Evolutionary conservation across 768 basidiomycete genomes (phyloP), one percentile per base, ranked within the genome.

Genomic region (Sarcodon aspratus): DNA sequence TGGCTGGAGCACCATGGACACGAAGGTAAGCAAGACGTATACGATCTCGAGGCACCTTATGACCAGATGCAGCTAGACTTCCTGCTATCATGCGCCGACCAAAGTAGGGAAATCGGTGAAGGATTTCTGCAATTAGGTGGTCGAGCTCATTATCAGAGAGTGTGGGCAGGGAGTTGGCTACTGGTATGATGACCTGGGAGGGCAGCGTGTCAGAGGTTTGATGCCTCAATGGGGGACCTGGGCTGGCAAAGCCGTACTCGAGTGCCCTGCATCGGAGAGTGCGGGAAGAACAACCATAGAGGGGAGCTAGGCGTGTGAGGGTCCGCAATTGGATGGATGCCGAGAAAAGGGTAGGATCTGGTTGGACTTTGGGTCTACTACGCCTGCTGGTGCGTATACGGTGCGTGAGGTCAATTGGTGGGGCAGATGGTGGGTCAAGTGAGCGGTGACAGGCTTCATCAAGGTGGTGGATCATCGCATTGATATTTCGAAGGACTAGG

Each of bases 281-380:
- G 7, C 57, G 50, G 5, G 52, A 7, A 17, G 15, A 43, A 18
- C 43, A 46, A 2, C 31, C 12, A 12, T 55, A 40, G 11, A 48
- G 18, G 6, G 32, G 13, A 9, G 35, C 53, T 2, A 58, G 8
- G 44, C 47, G 9, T 59, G n/a, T n/a, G n/a, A n/a, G 59, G 9
- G 61, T 60, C 9, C 55, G 52, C 7, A 63, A 52, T 1, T 52
- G 43, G 1, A 60, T 45, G 1, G 59, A 57, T 45, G 51, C 44
- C n/a, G 48, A 27, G 1, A 65, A 55, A 36, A 65, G 55, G 4
- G 54, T 45, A 3, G 51, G 54, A 34, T 67, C 57, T 18, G 66
- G 64, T 8, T 58, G 51, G 4, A 63, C 52, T 6, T 56, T 45
- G 1, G 65, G 65, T 3, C 59, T 54, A 1, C 65, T 63, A 3